phyloP scores from a whole-genome alignment of 192 early-diverging fungal species.

The Mortierella antarctica region DNA sequence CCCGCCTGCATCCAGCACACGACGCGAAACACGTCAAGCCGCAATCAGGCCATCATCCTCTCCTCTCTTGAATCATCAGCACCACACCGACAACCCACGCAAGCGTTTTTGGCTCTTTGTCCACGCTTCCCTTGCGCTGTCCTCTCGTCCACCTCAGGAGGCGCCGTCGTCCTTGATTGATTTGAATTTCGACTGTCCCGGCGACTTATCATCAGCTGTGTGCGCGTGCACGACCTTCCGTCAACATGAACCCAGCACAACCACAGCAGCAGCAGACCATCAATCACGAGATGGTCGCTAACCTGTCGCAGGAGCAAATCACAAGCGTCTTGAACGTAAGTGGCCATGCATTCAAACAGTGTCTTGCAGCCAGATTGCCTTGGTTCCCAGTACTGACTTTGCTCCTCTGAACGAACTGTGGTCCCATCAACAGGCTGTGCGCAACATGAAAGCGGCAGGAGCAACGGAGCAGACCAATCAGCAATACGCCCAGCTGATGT shows the following conservation, averaged over 20 bases:
- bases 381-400: not conserved
- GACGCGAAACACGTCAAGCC: too few relatives aligned
- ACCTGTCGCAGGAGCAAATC: conserved; percentile 50
- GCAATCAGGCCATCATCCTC: too few relatives aligned
- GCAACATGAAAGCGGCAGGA: conserved; percentile 68
- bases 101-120: too few relatives aligned
- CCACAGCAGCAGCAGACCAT: conserved; percentile 24
- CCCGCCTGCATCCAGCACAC: too few relatives aligned
- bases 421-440: conserved; percentile 27
- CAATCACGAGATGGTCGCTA: conserved; percentile 42
- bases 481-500: conserved; percentile 78
- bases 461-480: conserved; percentile 82
- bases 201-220: not conserved
- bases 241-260: conserved; percentile 40
- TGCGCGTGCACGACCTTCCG: not conserved
- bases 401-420: not conserved
- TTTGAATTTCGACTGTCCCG: not conserved
- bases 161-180: not conserved
- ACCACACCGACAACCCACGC: too few relatives aligned
- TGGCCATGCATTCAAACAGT: not conserved
- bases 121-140: not conserved
- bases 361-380: too few relatives aligned
- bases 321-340: conserved; percentile 39
- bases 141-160: not conserved
- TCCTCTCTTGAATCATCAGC: too few relatives aligned